These are phyloP conservation scores for Mycena kentingensis DNA, from an alignment of 768 basidiomycete genomes.

Conservation along the genomic window DNA sequence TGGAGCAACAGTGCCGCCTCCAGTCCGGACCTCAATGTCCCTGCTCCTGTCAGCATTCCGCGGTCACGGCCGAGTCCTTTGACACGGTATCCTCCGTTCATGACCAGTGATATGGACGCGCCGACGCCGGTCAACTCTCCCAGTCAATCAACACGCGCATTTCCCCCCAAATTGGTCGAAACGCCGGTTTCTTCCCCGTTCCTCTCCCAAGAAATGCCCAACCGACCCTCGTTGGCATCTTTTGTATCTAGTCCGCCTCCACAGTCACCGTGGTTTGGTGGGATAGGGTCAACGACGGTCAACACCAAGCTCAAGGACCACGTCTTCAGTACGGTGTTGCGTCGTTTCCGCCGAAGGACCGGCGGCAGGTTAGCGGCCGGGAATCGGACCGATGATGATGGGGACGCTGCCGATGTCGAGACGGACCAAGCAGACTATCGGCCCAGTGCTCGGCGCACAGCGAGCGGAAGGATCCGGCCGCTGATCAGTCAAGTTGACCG, in stretches of 20 bases:
- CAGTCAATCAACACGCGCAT: conserved; percentile 34
- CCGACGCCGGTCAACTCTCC: conserved; percentile 56
- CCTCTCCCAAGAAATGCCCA: conserved; percentile 20
- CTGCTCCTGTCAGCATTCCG: conserved; percentile 24
- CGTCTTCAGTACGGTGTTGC: conserved; percentile 87
- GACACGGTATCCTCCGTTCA: conserved; percentile 40
- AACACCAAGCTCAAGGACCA: conserved; percentile 95
- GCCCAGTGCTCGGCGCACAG: conserved; percentile 21
- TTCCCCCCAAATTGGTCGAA: conserved; percentile 31
- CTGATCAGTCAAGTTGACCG: conserved; percentile 44
- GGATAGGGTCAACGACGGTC: conserved; percentile 89
- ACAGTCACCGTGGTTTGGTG: conserved; percentile 70
- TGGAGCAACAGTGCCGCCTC: conserved; percentile 62
- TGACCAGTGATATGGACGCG: conserved; percentile 41
- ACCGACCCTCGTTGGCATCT: conserved; percentile 40
- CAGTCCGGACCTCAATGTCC: conserved; percentile 63
- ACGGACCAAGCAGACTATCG: conserved; percentile 26
- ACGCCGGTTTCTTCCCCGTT: conserved; percentile 6
- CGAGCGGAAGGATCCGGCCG: conserved; percentile 39
- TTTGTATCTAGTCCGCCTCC: conserved; percentile 37
- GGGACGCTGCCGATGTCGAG: conserved; percentile 48
- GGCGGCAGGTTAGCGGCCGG: conserved; percentile 40
- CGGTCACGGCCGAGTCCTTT: conserved; percentile 42
- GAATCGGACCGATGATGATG: conserved; percentile 57
- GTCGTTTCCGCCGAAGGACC: conserved; percentile 63